phyloP scores from a whole-genome alignment of 78 protist genomes.

The Cyanophora paradoxa region DNA sequence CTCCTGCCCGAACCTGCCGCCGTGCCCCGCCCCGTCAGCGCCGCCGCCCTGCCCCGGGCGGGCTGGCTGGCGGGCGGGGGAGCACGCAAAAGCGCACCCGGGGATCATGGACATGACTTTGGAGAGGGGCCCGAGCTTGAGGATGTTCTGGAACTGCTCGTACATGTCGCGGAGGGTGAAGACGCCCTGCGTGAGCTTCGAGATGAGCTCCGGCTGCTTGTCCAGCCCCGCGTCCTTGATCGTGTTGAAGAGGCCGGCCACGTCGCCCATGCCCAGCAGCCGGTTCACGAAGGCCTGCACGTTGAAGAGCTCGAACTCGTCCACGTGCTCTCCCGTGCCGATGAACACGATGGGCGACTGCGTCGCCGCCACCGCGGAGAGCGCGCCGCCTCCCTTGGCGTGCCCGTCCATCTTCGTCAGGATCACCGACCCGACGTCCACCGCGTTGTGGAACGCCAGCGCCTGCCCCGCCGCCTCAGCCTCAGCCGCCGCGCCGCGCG shows the following conservation, averaged over 20 bases:
- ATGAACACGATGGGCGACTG: constrained; percentile 85
- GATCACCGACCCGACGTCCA: constrained; percentile 89
- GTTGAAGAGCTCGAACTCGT: constrained; percentile 82
- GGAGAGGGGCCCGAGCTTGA: constrained; percentile 80
- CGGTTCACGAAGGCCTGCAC: constrained; percentile 67
- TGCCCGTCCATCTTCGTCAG: constrained; percentile 98
- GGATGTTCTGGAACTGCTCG: constrained; percentile 82
- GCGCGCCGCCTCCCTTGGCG: constrained; percentile 98
- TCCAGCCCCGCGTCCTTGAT: constrained; percentile 67
- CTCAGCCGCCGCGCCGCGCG: no score
- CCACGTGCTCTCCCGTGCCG: constrained; percentile 91
- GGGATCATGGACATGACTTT: constrained; percentile 67
- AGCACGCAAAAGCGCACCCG: no score
- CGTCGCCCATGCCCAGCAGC: constrained; percentile 90
- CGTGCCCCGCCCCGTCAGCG: no score
- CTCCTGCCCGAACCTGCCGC: constrained; percentile 9
- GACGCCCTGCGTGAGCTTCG: constrained; percentile 54
- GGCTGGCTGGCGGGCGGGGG: no score
- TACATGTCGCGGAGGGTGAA: constrained; percentile 91
- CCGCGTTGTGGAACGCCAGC: constrained; percentile 24
- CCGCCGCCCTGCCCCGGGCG: no score
- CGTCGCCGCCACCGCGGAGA: constrained; percentile 63
- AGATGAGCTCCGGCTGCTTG: constrained; percentile 44
- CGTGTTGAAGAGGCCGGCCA: constrained; percentile 48
- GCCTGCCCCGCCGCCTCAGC: no score